phyloP scores from a whole-genome alignment of 2,329 filamentous ascomycete species.

The Cytospora piceicola region DNA sequence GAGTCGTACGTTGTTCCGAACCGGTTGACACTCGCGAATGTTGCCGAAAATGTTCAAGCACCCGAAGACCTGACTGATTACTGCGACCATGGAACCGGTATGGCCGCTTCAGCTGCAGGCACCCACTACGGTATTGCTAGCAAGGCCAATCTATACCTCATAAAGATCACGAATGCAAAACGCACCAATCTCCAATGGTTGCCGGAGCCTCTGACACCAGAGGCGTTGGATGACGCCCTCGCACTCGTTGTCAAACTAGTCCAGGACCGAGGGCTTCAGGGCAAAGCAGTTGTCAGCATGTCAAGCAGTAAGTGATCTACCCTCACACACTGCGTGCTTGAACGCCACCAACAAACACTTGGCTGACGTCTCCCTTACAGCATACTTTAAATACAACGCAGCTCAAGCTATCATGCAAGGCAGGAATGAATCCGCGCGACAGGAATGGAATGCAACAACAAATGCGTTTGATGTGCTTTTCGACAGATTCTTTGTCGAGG shows the following conservation, averaged over 20 bases:
- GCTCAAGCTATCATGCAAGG: neutral
- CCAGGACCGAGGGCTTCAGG: neutral
- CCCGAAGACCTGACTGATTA: neutral
- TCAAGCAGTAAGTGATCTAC: neutral
- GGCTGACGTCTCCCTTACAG: neutral
- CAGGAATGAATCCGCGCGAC: neutral
- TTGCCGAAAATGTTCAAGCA: neutral
- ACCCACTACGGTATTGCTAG: neutral
- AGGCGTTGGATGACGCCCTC: conserved; percentile 4
- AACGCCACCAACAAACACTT: neutral
- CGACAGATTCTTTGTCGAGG: neutral
- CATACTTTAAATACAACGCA: neutral
- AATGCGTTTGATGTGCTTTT: neutral
- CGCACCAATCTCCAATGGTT: neutral
- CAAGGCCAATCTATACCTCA: conserved; percentile 1
- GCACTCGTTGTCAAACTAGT: conserved; percentile 9
- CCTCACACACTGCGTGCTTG: neutral
- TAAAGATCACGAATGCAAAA: neutral
- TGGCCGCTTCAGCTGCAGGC: conserved; percentile 9
- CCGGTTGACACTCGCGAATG: neutral
- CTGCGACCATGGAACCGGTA: neutral
- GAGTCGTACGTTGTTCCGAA: conserved; percentile 11
- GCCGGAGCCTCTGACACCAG: neutral
- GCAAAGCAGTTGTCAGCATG: conserved; percentile 5
- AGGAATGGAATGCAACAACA: neutral